phyloP scores from a whole-genome alignment of 2,329 filamentous ascomycete species.

The Xylariaceae sp. region DNA sequence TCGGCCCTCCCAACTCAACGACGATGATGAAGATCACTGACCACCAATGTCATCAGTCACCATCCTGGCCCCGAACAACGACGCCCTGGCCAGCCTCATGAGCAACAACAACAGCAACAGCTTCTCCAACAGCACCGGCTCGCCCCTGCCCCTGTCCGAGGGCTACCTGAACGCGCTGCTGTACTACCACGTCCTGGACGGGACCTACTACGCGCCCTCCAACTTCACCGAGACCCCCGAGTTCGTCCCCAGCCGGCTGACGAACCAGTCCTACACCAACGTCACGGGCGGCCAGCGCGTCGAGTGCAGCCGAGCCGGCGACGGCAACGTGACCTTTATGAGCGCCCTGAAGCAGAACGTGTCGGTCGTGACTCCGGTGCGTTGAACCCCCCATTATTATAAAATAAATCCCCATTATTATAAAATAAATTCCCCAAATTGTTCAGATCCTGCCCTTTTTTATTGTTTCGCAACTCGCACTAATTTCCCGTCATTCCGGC shows the following conservation, averaged over 20 bases:
- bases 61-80: slow-evolving; percentile 51
- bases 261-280: slow-evolving; percentile 47
- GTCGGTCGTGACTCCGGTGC: slow-evolving; percentile 43
- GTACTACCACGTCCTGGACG: slow-evolving; percentile 54
- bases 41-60: slow-evolving; percentile 36
- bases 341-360: slow-evolving; percentile 47
- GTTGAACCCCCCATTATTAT: no score
- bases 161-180: slow-evolving; percentile 39
- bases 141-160: slow-evolving; percentile 18
- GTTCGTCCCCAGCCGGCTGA: slow-evolving; percentile 41
- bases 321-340: slow-evolving; percentile 43
- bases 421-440: no score
- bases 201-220: slow-evolving; percentile 36
- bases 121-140: no score
- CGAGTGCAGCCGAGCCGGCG: slow-evolving; percentile 36
- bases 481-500: background rate
- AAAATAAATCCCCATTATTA: no score
- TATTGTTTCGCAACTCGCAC: no score
- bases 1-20: background rate
- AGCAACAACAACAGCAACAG: slow-evolving; percentile 33
- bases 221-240: slow-evolving; percentile 25
- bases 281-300: slow-evolving; percentile 57
- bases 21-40: background rate
- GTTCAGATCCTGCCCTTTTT: no score
- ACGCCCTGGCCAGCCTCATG: slow-evolving; percentile 38